These are phyloP conservation scores for Mycena epipterygia DNA, from an alignment of 768 basidiomycete genomes.

Conservation along the genomic window DNA sequence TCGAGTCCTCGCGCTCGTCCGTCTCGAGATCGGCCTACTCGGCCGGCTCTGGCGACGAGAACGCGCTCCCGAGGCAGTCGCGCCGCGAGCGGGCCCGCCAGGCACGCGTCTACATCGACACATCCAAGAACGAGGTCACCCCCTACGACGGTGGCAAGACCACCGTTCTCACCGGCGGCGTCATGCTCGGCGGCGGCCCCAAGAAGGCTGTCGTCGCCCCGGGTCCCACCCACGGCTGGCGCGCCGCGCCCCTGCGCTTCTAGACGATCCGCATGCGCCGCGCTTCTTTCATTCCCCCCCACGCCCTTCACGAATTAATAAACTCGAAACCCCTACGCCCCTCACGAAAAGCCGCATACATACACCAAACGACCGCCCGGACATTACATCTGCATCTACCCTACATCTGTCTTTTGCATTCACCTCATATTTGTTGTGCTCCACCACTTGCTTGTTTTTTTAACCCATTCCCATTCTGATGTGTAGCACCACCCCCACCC, in stretches of 20 bases:
- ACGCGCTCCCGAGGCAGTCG: slow-evolving; percentile 61
- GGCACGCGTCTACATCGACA: slow-evolving; percentile 80
- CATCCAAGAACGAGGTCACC: slow-evolving; percentile 82
- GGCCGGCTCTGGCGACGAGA: slow-evolving; percentile 40
- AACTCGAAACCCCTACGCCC: background rate
- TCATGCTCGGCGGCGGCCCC: slow-evolving; percentile 80
- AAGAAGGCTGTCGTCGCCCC: slow-evolving; percentile 42
- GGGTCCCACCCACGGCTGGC: slow-evolving; percentile 67
- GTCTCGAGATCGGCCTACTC: slow-evolving; percentile 56
- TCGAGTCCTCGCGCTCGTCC: slow-evolving; percentile 61
- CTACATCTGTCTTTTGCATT: slow-evolving; percentile 8
- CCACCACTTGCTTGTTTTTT: slow-evolving; percentile 21
- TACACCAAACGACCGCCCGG: slow-evolving; percentile 5
- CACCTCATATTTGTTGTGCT: slow-evolving; percentile 12
- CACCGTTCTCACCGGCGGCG: slow-evolving; percentile 88
- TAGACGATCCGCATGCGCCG: slow-evolving; percentile 47
- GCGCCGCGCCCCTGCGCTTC: slow-evolving; percentile 62
- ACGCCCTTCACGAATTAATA: slow-evolving; percentile 34
- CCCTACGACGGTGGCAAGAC: slow-evolving; percentile 92
- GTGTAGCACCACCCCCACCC: slow-evolving; percentile 21
- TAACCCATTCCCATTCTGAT: background rate
- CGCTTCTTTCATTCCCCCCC: slow-evolving; percentile 17
- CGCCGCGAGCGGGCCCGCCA: slow-evolving; percentile 79
- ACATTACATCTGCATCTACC: background rate
- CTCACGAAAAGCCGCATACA: slow-evolving; percentile 22